Percentiles rank a stretch among this genome's conserved stretches.
phyloP scores from a whole-genome alignment of 345 rosid species.

The Euphorbia peplus region DNA sequence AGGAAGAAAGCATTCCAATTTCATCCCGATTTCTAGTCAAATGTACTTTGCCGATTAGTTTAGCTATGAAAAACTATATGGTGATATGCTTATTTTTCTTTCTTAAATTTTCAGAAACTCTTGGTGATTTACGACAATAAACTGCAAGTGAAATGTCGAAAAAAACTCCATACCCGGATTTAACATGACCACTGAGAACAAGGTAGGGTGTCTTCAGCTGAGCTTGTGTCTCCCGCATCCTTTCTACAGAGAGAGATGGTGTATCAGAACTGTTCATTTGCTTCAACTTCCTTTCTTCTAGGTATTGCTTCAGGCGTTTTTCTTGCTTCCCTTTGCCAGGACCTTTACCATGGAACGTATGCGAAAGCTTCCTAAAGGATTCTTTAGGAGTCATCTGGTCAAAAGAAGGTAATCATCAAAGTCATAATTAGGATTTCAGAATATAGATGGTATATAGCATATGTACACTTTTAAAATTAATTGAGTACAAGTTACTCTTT shows the following conservation, averaged over 20 bases:
- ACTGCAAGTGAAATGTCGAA: neutral
- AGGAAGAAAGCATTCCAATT: neutral
- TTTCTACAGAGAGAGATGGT: slow-evolving; percentile 79
- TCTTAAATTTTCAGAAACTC: neutral
- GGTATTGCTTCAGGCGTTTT: slow-evolving; percentile 85
- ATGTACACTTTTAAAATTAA: neutral
- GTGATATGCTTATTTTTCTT: neutral
- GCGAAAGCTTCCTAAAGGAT: slow-evolving; percentile 78
- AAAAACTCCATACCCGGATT: slow-evolving; percentile 63
- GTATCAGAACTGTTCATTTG: slow-evolving; percentile 99
- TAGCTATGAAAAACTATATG: neutral
- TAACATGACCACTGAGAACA: slow-evolving; percentile 94
- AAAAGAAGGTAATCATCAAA: slow-evolving; percentile 8
- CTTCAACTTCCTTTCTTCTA: slow-evolving; percentile 89
- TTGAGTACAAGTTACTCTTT: neutral
- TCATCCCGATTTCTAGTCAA: neutral
- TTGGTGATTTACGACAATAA: slow-evolving; percentile 8
- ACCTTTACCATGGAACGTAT: slow-evolving; percentile 94
- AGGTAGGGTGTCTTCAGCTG: slow-evolving; percentile 86
- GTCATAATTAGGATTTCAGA: neutral
- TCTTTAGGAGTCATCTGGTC: slow-evolving; percentile 90
- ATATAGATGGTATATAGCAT: neutral
- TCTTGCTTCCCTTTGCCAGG: slow-evolving; percentile 99
- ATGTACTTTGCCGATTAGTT: neutral
- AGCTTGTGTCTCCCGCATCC: slow-evolving; percentile 96